Evolutionary conservation across 345 rosid species (phyloP).

Genomic region (Firmiana major): DNA sequence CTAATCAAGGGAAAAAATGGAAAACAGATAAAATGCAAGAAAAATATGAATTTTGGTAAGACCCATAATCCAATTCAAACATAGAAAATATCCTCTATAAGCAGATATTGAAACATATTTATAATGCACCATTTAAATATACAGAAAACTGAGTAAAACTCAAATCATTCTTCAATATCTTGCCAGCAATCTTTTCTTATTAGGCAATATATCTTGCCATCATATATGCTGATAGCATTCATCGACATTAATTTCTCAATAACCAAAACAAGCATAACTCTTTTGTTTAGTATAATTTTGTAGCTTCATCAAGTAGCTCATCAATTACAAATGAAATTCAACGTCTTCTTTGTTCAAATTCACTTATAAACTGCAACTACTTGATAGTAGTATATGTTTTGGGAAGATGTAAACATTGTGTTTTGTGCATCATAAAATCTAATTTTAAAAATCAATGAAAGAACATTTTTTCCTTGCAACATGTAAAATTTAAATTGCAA

Average conservation of each 20-base stretch:
- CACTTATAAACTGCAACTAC: neutral
- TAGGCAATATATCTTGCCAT: neutral
- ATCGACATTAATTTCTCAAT: neutral
- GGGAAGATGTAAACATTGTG: neutral
- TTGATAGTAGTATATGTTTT: neutral
- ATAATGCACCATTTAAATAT: neutral
- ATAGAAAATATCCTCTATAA: neutral
- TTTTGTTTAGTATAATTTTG: neutral
- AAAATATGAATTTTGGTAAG: neutral
- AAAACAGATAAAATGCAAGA: neutral
- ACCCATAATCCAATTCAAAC: neutral
- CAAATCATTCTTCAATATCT: neutral
- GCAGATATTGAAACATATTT: neutral
- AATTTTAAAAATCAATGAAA: neutral
- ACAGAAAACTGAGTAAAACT: neutral
- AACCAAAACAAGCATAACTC: neutral
- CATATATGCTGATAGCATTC: neutral
- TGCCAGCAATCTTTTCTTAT: neutral
- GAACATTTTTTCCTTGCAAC: neutral
- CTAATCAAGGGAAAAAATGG: neutral
- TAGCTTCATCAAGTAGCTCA: neutral
- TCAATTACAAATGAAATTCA: neutral
- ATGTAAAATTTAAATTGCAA: neutral
- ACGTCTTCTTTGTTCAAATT: neutral
- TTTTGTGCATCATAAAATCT: neutral